phyloP scores from a whole-genome alignment of 2,329 filamentous ascomycete genomes.

The Lasiodiplodia theobromae region DNA sequence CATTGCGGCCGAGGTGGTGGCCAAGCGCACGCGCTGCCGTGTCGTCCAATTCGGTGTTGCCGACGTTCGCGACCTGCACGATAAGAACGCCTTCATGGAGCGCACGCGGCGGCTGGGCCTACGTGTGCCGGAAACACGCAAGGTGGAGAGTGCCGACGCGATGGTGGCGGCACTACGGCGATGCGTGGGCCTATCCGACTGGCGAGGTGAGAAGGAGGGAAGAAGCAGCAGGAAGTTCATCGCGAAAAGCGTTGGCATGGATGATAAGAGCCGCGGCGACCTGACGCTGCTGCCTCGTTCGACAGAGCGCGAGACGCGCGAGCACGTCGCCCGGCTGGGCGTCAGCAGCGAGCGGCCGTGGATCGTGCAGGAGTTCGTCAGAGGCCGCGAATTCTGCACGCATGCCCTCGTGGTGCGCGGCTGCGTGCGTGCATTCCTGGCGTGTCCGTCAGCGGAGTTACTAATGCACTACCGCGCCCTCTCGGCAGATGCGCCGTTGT shows the following conservation, averaged over 20 bases:
- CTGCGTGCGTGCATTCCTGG: slow-evolving; percentile 69
- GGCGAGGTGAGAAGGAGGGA: slow-evolving; percentile 26
- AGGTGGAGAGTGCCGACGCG: slow-evolving; percentile 61
- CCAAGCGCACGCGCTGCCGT: slow-evolving; percentile 68
- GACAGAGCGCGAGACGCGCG: slow-evolving; percentile 60
- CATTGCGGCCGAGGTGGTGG: slow-evolving; percentile 59
- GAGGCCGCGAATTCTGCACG: slow-evolving; percentile 72
- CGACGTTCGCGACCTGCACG: slow-evolving; percentile 65
- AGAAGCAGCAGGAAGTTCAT: slow-evolving; percentile 57
- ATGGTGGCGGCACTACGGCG: slow-evolving; percentile 59
- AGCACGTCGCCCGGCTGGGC: slow-evolving; percentile 61
- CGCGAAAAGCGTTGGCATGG: slow-evolving; percentile 70
- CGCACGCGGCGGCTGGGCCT: slow-evolving; percentile 58
- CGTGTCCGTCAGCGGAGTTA: slow-evolving; percentile 68
- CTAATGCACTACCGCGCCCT: slow-evolving; percentile 72
- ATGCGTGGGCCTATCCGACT: not conserved
- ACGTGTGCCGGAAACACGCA: slow-evolving; percentile 51
- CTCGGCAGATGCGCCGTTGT: slow-evolving; percentile 61
- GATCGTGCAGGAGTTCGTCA: slow-evolving; percentile 74
- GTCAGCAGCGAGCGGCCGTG: slow-evolving; percentile 65
- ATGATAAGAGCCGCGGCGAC: slow-evolving; percentile 65
- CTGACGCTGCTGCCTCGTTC: slow-evolving; percentile 70
- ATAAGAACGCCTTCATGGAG: slow-evolving; percentile 70
- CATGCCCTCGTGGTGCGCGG: slow-evolving; percentile 73
- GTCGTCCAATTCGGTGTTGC: slow-evolving; percentile 69